phyloP scores from a whole-genome alignment of 148 eudicot species.

The Chenopodium album region DNA sequence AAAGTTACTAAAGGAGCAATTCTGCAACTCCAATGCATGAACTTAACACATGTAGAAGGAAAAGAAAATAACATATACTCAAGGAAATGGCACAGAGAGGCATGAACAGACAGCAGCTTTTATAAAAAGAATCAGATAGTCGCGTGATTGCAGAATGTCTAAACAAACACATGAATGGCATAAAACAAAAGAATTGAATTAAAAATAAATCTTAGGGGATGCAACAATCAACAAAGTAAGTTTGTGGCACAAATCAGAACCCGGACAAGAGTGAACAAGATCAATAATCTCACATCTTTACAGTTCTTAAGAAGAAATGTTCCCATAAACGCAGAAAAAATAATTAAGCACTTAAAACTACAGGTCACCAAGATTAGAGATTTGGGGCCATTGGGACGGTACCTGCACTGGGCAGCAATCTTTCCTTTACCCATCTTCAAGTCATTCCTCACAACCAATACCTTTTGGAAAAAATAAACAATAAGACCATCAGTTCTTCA shows the following conservation, averaged over 20 bases:
- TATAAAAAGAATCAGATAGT: neutral
- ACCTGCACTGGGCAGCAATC: constrained; percentile 99
- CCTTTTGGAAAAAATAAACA: constrained; percentile 40
- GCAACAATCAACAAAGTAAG: neutral
- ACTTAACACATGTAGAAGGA: neutral
- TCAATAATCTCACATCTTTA: neutral
- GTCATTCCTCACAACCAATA: constrained; percentile 97
- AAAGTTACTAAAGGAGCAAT: neutral
- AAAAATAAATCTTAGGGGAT: neutral
- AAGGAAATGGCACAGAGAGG: neutral
- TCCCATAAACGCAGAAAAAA: neutral
- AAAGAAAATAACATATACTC: neutral
- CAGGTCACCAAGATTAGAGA: constrained; percentile 9
- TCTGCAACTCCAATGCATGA: neutral
- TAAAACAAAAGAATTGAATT: neutral
- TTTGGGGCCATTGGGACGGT: neutral
- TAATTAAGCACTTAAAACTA: neutral
- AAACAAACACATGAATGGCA: neutral
- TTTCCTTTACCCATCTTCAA: constrained; percentile 99
- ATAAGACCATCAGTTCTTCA: neutral
- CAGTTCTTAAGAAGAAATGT: neutral
- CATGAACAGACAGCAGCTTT: neutral
- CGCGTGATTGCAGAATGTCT: neutral
- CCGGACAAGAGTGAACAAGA: neutral
- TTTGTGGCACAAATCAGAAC: neutral